phyloP scores from a whole-genome alignment of 768 basidiomycete species.

The Tulasnella sp. region DNA sequence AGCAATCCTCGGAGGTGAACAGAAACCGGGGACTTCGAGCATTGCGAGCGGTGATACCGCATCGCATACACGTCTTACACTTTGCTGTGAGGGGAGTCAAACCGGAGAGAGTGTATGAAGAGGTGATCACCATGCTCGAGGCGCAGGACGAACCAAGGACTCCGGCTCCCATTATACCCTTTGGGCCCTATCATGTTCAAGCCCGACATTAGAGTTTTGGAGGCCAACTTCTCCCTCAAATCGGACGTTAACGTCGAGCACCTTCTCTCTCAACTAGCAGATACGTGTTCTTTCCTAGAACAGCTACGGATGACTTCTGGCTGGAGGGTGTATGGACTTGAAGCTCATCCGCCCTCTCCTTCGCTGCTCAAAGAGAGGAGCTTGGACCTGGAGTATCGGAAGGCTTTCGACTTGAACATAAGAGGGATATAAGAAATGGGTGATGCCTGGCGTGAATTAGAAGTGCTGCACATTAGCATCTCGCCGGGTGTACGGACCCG shows the following conservation, averaged over 20 bases:
- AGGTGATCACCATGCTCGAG: background rate
- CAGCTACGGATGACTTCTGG: background rate
- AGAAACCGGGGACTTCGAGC: background rate
- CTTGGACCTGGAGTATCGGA: background rate
- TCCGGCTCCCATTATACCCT: background rate
- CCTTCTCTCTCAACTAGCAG: background rate
- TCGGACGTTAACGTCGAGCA: background rate
- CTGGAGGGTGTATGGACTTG: background rate
- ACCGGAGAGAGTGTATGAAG: background rate
- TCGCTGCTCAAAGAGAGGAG: background rate
- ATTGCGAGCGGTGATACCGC: background rate
- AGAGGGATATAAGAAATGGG: background rate
- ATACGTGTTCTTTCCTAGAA: background rate
- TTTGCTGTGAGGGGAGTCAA: background rate
- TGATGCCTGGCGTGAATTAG: background rate
- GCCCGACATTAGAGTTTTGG: background rate
- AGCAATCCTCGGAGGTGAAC: background rate
- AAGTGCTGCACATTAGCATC: background rate
- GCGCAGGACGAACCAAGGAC: background rate
- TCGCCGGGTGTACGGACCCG: background rate
- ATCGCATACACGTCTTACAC: background rate
- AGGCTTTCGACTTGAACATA: background rate
- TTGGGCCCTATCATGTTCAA: background rate
- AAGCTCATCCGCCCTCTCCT: background rate
- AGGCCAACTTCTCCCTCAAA: background rate